Evolutionary conservation across 441 rosid species (phyloP).

Genomic region (Biscutella laevigata): DNA sequence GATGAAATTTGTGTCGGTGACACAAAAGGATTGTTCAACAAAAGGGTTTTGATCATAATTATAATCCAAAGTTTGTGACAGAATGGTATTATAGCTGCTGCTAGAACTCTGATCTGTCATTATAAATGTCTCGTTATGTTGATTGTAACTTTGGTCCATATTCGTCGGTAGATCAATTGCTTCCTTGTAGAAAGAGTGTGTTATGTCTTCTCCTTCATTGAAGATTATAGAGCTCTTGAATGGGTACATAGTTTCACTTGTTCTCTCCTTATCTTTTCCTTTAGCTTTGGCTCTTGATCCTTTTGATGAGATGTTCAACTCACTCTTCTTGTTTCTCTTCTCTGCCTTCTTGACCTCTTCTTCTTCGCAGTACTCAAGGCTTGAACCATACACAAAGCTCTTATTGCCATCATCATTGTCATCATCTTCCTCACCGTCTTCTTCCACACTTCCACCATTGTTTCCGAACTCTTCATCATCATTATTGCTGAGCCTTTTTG

Average conservation of each 20-base stretch:
- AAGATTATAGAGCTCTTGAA: conserved; percentile 21
- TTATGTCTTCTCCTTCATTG: conserved; percentile 19
- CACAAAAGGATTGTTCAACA: conserved; percentile 28
- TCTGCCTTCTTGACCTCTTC: conserved; percentile 13
- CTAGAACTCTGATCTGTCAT: conserved; percentile 24
- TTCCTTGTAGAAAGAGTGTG: conserved; percentile 22
- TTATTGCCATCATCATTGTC: conserved; percentile 18
- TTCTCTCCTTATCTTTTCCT: conserved; percentile 48
- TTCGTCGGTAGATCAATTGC: conserved; percentile 25
- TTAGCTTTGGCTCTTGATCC: conserved; percentile 45
- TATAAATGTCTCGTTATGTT: conserved; percentile 28
- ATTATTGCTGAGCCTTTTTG: conserved; percentile 15
- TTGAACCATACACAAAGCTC: conserved; percentile 20
- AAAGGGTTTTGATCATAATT: conserved; percentile 30
- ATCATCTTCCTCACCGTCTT: conserved; percentile 2
- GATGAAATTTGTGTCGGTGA: conserved; percentile 32
- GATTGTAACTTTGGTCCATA: conserved; percentile 25
- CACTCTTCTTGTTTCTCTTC: conserved; percentile 24
- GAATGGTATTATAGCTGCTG: conserved; percentile 28
- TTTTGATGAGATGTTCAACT: conserved; percentile 23
- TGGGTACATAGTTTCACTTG: conserved; percentile 32
- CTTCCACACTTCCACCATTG: background rate
- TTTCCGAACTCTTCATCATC: background rate
- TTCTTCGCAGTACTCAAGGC: background rate
- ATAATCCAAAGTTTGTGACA: conserved; percentile 38